A percentile compares a stretch with the other conserved stretches of the same genome.
phyloP scores from a whole-genome alignment of 2,329 filamentous ascomycete genomes.

The Dendryphion nanum region DNA sequence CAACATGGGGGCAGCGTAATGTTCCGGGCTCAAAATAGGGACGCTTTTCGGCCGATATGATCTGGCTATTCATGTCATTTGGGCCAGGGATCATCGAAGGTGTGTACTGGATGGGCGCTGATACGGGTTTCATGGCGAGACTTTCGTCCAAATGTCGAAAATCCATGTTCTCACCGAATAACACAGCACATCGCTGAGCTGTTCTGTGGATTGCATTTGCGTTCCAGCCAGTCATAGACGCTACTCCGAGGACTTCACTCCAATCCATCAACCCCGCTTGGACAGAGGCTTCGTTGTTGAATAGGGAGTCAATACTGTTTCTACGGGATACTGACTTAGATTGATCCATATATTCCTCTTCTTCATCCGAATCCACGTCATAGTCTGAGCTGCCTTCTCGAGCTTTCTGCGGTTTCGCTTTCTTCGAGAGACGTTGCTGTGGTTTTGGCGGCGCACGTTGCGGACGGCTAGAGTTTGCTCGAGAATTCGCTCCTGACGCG shows the following conservation, averaged over 20 bases:
- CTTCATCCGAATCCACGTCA: background rate
- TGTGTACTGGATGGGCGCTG: slow-evolving; percentile 36
- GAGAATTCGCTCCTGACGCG: background rate
- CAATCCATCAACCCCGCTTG: slow-evolving; percentile 58
- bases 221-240: slow-evolving; percentile 68
- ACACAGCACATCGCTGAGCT: slow-evolving; percentile 68
- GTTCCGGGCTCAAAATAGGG: slow-evolving; percentile 28
- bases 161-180: slow-evolving; percentile 73
- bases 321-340: background rate
- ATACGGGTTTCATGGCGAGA: slow-evolving; percentile 14
- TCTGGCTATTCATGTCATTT: slow-evolving; percentile 1
- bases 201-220: slow-evolving; percentile 66
- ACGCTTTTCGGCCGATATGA: slow-evolving; percentile 11
- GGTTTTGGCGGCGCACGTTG: background rate
- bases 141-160: slow-evolving; percentile 57
- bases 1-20: slow-evolving; percentile 31
- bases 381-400: background rate
- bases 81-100: slow-evolving; percentile 26
- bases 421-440: background rate
- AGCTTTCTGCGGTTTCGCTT: background rate
- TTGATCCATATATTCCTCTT: background rate
- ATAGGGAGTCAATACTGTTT: slow-evolving; percentile 6
- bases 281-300: slow-evolving; percentile 9
- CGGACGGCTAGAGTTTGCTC: background rate
- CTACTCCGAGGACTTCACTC: slow-evolving; percentile 80